Conservation (phyloP, 1,139 yeast genomes). For the Candida glucosophila region DNA sequence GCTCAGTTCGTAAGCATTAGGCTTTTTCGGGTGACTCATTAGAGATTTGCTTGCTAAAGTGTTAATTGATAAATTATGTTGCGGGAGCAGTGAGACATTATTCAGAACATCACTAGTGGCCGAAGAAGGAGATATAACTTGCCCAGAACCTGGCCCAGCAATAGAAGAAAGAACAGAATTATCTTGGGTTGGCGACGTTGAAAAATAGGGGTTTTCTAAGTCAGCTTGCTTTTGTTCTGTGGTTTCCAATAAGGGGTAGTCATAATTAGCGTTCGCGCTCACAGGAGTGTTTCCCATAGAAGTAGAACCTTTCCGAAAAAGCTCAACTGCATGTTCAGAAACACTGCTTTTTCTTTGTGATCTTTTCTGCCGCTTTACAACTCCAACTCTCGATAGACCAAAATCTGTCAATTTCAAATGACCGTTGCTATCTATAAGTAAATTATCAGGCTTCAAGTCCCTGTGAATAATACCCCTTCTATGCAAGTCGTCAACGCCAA, state of each 20-base stretch:
- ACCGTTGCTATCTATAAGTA: conserved; percentile 77
- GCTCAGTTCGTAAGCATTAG: conserved; percentile 14
- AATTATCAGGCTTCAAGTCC: conserved; percentile 90
- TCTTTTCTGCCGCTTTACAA: conserved; percentile 66
- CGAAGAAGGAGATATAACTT: no score
- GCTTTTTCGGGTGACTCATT: conserved; percentile 5
- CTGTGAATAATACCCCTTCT: conserved; percentile 85
- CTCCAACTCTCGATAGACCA: conserved; percentile 86
- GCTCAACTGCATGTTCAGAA: conserved; percentile 37
- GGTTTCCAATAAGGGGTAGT: conserved; percentile 25
- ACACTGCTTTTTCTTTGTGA: conserved; percentile 36
- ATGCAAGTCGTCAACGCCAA: conserved; percentile 88
- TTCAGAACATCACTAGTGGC: neutral
- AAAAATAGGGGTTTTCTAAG: neutral
- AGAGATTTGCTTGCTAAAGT: conserved; percentile 1
- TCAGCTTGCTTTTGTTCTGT: no score
- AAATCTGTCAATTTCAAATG: conserved; percentile 92
- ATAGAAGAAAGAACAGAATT: no score
- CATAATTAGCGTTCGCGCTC: conserved; percentile 18
- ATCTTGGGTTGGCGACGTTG: neutral
- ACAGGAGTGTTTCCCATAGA: conserved; percentile 21
- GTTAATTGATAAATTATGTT: conserved; percentile 1
- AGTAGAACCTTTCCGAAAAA: conserved; percentile 23
- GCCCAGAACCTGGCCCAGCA: no score
- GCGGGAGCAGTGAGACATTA: no score